Base-by-base conservation (phyloP, 371 early-diverging fungal genomes). In the Mucor mucedo region DNA sequence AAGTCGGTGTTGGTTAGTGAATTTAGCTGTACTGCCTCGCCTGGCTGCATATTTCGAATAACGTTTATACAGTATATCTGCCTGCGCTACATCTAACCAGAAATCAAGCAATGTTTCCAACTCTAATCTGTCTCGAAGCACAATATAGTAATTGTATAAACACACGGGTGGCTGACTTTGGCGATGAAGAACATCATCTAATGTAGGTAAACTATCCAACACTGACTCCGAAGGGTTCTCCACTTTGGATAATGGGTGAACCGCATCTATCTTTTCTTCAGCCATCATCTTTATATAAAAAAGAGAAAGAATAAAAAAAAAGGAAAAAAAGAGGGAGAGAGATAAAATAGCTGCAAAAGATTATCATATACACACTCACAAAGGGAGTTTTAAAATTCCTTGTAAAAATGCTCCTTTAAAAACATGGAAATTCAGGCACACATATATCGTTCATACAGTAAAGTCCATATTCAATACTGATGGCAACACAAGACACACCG, bases 1-100 rank as follows among this genome's bases (percentile, higher is more conserved):
- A 35, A 8, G 38, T 63, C 21, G 10, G 8, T 16, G 47, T 21
- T 47, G 10, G 42, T 42, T 42, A 42, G 6, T 44, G 5, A 47
- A 21, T 21, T 21, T 47, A 6, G 47, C 5, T 28, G 30, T 16
- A 35, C 55, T 65, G 9, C 30, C 39, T 58, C 53, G 30, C 29
- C 57, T 28, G 8, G 56, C 39, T 29, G 48, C 35, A 44, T 77
- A 59, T 60, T 70, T 73, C 3, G 73, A 27, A 62, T 85, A 88
- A 2, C 79, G 64, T 62, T 74, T 67, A 66, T 87, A 83, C n/a
- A 87, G 63, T 0, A 80, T 68, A 33, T 81, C 78, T 28, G 86
- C 88, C 41, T 85, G 86, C 14, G 82, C 77, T 30, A 89, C 84
- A 73, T 89, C 89, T 32, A 89, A 60, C 85, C 87, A 89, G 61